Conservation (phyloP, 495 filamentous ascomycete species). For the Aspergillus steynii region DNA sequence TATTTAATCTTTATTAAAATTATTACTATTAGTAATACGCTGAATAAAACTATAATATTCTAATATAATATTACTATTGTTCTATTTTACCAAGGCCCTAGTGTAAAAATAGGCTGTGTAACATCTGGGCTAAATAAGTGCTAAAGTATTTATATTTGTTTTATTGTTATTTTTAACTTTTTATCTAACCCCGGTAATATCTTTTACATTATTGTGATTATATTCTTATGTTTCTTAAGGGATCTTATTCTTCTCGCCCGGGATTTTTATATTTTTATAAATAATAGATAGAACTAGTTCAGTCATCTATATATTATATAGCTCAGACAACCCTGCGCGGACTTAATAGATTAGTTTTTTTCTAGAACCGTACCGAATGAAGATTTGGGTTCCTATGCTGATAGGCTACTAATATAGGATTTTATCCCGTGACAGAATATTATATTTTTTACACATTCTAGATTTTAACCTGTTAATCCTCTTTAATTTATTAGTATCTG, state of each 20-base stretch:
- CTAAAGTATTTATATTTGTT: constrained; percentile 13
- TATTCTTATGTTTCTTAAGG: constrained; percentile 20
- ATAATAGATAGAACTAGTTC: constrained; percentile 14
- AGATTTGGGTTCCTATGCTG: constrained; percentile 23
- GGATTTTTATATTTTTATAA: constrained; percentile 16
- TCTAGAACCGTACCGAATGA: constrained; percentile 20
- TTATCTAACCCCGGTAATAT: constrained; percentile 22
- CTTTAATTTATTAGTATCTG: neutral
- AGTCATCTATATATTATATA: constrained; percentile 14
- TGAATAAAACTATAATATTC: constrained; percentile 24
- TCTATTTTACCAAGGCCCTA: constrained; percentile 24
- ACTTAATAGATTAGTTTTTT: constrained; percentile 20
- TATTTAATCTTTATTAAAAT: constrained; percentile 18
- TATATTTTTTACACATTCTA: neutral
- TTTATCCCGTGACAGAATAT: constrained; percentile 37
- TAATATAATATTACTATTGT: constrained; percentile 19
- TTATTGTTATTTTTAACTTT: constrained; percentile 28
- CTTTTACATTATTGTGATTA: constrained; percentile 16
- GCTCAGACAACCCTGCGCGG: constrained; percentile 20
- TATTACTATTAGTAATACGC: constrained; percentile 16
- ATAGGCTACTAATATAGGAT: constrained; percentile 48
- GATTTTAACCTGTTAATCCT: constrained; percentile 4
- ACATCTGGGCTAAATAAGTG: constrained; percentile 10
- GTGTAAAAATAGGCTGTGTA: constrained; percentile 23
- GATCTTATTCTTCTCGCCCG: constrained; percentile 8